These are phyloP conservation scores for Prototheca wickerhamii DNA, from an alignment of 163 green algal species.

Conservation along the genomic window DNA sequence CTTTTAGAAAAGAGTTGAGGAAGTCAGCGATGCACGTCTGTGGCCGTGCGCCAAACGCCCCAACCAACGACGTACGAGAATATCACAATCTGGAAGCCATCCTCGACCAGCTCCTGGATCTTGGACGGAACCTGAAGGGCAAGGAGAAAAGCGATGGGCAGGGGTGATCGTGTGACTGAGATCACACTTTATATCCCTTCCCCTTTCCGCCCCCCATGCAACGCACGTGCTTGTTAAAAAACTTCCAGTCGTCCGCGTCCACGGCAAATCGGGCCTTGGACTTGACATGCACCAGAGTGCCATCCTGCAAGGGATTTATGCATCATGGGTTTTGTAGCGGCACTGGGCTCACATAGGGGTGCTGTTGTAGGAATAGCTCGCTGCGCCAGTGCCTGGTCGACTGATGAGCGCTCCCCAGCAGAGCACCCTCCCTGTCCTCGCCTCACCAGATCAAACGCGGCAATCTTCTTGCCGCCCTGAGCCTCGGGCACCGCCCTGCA, in stretches of 20 bases:
- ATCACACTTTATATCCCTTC: background rate
- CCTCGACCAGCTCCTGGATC: constrained; percentile 34
- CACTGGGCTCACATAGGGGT: background rate
- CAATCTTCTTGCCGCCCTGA: constrained; percentile 38
- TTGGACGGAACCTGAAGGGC: too few species aligned
- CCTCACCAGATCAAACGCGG: constrained; percentile 55
- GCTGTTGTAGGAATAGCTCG: too few species aligned
- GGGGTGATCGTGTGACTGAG: background rate
- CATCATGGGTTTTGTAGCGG: background rate
- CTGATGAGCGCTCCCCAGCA: too few species aligned
- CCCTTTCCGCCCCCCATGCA: constrained; percentile 5
- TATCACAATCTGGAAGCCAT: constrained; percentile 63
- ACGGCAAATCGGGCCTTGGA: constrained; percentile 31
- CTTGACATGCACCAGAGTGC: constrained; percentile 61
- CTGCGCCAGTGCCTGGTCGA: too few species aligned
- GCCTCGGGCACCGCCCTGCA: constrained; percentile 5
- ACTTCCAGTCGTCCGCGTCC: constrained; percentile 52
- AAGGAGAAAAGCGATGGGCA: background rate
- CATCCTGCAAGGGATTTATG: constrained; percentile 41
- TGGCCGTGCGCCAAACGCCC: background rate
- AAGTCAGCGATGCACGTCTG: background rate
- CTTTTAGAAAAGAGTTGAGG: background rate
- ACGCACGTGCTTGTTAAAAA: constrained; percentile 50
- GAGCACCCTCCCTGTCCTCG: too few species aligned
- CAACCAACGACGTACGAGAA: constrained; percentile 36